Conservation (phyloP, 352 stramenopile species). For the Sclerospora graminicola region DNA sequence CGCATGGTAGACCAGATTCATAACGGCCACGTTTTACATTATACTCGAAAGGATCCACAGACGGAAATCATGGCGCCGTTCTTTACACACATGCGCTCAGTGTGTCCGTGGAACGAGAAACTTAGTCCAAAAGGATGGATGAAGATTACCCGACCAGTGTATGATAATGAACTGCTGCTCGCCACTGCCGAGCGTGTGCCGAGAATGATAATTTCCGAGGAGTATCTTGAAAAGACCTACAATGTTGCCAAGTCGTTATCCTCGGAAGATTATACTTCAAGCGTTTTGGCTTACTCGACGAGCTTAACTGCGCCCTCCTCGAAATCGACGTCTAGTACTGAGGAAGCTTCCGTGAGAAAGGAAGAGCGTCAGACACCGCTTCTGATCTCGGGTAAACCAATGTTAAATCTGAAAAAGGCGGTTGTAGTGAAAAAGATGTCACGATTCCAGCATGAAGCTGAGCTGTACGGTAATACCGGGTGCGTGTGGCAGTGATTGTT, state of each 20-base stretch:
- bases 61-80: constrained; percentile 71
- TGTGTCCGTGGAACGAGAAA: constrained; percentile 86
- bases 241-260: constrained; percentile 22
- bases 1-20: constrained; percentile 86
- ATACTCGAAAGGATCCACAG: constrained; percentile 65
- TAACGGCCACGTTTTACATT: constrained; percentile 85
- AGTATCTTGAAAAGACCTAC: constrained; percentile 84
- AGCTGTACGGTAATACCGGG: constrained; percentile 72
- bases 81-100: constrained; percentile 83
- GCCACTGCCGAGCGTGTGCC: constrained; percentile 75
- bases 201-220: constrained; percentile 83
- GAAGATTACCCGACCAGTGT: constrained; percentile 82
- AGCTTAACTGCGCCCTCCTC: constrained; percentile 4
- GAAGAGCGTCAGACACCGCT: constrained; percentile 29
- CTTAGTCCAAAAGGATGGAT: constrained; percentile 83
- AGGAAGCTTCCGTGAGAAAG: constrained; percentile 2
- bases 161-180: constrained; percentile 83
- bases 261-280: constrained; percentile 5
- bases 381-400: constrained; percentile 30
- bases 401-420: constrained; percentile 67
- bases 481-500: constrained; percentile 16
- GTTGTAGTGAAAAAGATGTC: constrained; percentile 85
- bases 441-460: constrained; percentile 79
- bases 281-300: constrained; percentile 2
- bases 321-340: background rate